Evolutionary conservation across 225 moss, liverwort and hornwort genomes (phyloP).

Genomic region (Pleurozium schreberi): DNA sequence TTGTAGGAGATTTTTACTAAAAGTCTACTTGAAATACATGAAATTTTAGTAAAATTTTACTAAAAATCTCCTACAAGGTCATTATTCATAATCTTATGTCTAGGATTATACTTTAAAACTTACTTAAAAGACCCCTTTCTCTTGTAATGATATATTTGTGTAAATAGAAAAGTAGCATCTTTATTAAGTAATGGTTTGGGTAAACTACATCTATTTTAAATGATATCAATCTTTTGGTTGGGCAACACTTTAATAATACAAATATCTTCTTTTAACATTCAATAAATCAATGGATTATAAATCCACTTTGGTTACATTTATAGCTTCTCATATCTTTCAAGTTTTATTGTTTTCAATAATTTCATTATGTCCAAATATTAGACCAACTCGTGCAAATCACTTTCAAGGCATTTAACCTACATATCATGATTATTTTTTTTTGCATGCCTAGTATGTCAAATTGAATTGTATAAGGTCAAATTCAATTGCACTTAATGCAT

Average conservation of each 20-base stretch:
- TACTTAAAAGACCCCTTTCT: too few relatives aligned
- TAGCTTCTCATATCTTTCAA: neutral
- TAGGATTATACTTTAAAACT: too few relatives aligned
- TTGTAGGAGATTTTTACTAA: too few relatives aligned
- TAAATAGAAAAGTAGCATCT: neutral
- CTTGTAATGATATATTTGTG: too few relatives aligned
- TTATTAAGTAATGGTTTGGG: accelerated
- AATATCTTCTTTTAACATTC: neutral
- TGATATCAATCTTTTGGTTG: neutral
- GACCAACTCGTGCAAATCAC: neutral
- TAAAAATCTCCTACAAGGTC: too few relatives aligned
- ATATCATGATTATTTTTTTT: neutral
- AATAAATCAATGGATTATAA: neutral
- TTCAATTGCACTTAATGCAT: accelerated
- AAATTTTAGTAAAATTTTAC: too few relatives aligned
- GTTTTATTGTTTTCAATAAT: neutral
- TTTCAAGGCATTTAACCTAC: accelerated
- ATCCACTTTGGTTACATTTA: accelerated
- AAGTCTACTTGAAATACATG: too few relatives aligned
- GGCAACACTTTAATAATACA: neutral
- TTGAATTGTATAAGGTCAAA: too few relatives aligned
- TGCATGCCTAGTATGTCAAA: too few relatives aligned
- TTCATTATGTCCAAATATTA: neutral
- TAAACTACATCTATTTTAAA: neutral
- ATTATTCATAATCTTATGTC: too few relatives aligned